phyloP scores from a whole-genome alignment of 2,329 filamentous ascomycete species.

The Diaporthe humulicola region DNA sequence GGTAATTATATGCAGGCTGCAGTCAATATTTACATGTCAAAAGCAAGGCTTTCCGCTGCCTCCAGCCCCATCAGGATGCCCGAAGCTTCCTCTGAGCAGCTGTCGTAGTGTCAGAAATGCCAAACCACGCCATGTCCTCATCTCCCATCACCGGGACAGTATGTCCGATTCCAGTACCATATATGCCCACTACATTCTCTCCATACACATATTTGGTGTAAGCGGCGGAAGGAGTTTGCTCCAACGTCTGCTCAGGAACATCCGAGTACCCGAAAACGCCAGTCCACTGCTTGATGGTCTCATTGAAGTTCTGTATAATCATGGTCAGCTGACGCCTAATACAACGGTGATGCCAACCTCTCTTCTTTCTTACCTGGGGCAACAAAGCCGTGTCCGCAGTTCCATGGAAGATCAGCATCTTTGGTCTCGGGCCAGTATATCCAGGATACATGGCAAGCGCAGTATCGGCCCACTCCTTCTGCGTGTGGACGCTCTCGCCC shows the following conservation, averaged over 20 bases:
- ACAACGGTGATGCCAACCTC: not conserved
- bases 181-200: constrained; percentile 50
- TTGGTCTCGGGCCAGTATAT: constrained; percentile 58
- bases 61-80: not conserved
- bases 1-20: not conserved
- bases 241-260: constrained; percentile 46
- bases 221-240: constrained; percentile 50
- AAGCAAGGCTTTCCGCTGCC: not conserved
- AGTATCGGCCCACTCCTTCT: constrained; percentile 56
- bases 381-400: constrained; percentile 52
- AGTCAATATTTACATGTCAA: not conserved
- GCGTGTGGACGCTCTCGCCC: constrained; percentile 60
- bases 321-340: not conserved
- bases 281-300: constrained; percentile 61
- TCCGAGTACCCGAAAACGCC: constrained; percentile 56
- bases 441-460: constrained; percentile 63
- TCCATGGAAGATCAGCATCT: constrained; percentile 61
- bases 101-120: constrained; percentile 40
- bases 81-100: not conserved
- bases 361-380: constrained; percentile 46
- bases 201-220: constrained; percentile 56
- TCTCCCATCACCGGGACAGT: constrained; percentile 51
- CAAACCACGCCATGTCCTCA: constrained; percentile 54
- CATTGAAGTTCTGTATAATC: constrained; percentile 52
- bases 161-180: constrained; percentile 51